Evolutionary conservation across 805 yeast species (phyloP), one percentile per base, ranked within the genome.

Genomic region (Danielia oregonensis): DNA sequence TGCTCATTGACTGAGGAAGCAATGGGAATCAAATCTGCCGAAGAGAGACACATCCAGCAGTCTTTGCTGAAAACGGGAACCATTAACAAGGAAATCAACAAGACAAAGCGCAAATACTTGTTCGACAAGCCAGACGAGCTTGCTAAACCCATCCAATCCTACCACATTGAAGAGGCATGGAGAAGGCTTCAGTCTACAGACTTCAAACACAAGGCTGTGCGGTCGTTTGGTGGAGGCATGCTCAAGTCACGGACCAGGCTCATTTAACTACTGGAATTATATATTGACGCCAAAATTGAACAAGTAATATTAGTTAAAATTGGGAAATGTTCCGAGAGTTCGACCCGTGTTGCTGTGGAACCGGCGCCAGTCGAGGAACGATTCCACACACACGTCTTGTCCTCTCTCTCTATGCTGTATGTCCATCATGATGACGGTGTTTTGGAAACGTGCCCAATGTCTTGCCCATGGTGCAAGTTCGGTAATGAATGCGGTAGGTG

Each of bases 1-100:
- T 94, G 97, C 52, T 81, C 91, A 6, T 62, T 93, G 33, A 93
- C 98, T 0, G 97, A 91, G 60, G 85, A 82, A 49, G 97, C 97
- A 1, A 70, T 91, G 56, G 76, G 73, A 39, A 80, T 93, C 22
- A 88, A 89, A 48, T 75, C 73, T 34, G 71, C 76, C 17, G 88
- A 86, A 52, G 82, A 80, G 39, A 59, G 62, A 29, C 53, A 78
- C 29, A 25, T 44, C 8, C 44, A 40, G 25, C 44, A 43, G 37
- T 40, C 43, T 17, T 30, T 46, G 15, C 46, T 44, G 44, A 40
- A 66, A 39, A 44, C 55, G 29, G 54, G 52, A 15, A 35, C 36
- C 10, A 35, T 46, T 18, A n/a, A n/a, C n/a, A 46, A 51, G 42
- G 57, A 52, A 49, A 34, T 57, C 48, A 44, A 53, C 49, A 49